Evolutionary conservation across 495 filamentous ascomycete species (phyloP).

Genomic region (Platismatia glauca): DNA sequence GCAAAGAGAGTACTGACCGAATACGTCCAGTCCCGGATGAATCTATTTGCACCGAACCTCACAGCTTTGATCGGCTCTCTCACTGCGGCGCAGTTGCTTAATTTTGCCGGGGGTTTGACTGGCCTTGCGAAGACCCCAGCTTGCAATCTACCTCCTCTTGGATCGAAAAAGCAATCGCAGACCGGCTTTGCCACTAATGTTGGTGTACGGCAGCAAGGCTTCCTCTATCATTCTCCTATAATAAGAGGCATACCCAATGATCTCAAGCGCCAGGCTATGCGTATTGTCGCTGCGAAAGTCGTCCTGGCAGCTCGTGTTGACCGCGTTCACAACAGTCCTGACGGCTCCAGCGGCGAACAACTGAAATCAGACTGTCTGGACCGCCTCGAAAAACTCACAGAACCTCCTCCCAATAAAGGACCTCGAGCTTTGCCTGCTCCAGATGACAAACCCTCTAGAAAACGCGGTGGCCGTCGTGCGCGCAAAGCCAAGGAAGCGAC

Average conservation of each 20-base stretch:
- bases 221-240: slow-evolving; percentile 83
- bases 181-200: slow-evolving; percentile 90
- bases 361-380: slow-evolving; percentile 74
- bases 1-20: slow-evolving; percentile 83
- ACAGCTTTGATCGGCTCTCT: slow-evolving; percentile 87
- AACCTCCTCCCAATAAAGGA: slow-evolving; percentile 87
- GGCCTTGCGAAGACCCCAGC: slow-evolving; percentile 86
- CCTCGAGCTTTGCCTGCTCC: slow-evolving; percentile 82
- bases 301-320: slow-evolving; percentile 86
- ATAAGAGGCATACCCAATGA: slow-evolving; percentile 76
- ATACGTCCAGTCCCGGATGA: slow-evolving; percentile 97
- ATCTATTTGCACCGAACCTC: slow-evolving; percentile 86
- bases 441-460: slow-evolving; percentile 89
- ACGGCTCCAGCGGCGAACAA: slow-evolving; percentile 78
- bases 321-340: slow-evolving; percentile 68
- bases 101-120: slow-evolving; percentile 78
- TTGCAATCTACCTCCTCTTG: slow-evolving; percentile 84
- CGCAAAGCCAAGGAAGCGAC: slow-evolving; percentile 94
- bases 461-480: slow-evolving; percentile 84
- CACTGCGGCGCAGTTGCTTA: slow-evolving; percentile 94
- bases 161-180: slow-evolving; percentile 74
- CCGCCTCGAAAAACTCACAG: slow-evolving; percentile 86
- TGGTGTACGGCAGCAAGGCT: slow-evolving; percentile 85
- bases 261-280: slow-evolving; percentile 88
- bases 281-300: slow-evolving; percentile 88